Evolutionary conservation across 1,284 basidiomycete species (phyloP), one percentile per base, ranked within the genome.

Genomic region (Trametes sp.): DNA sequence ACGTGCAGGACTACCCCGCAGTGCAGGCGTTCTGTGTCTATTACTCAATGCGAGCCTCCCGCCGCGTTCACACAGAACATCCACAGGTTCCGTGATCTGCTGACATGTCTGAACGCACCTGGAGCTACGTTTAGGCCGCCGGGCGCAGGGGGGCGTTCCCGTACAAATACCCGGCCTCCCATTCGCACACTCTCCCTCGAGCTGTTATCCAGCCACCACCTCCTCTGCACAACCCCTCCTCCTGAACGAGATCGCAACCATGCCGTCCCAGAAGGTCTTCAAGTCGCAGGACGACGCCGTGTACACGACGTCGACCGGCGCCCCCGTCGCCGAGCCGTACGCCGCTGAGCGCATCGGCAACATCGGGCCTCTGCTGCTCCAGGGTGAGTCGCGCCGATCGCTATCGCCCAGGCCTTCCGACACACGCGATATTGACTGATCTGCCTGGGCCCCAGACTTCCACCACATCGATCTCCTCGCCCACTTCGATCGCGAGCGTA

Each of bases 401-500:
- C 50, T 53, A 16, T n/a, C 48, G 44, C 44, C 35, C n/a, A n/a
- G n/a, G n/a, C 19, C 29, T 36, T 7, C n/a, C 11, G 21, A 24
- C 42, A 16, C 58, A 54, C 51, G 48, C 65, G 56, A 63, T 62
- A 57, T 57, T 58, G 49, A 61, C 21, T 38, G 46, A 55, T 67
- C 38, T 53, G 52, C 33, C n/a, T n/a, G n/a, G n/a, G n/a, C n/a
- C n/a, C 45, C 59, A 89, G 93, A 95, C 77, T 95, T 95, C 81
- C 91, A 94, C 77, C 88, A 93, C 77, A 89, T 95, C 74, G 93
- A 96, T 78, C 82, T 93, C 60, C 85, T 97, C 68, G 89, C 93
- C 44, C 94, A 96, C 84, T 96, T 97, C 73, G 93, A 94, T 78
- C 88, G 94, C 60, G 95, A 98, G 82, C 90, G 96, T 77, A 96